Evolutionary conservation across 495 filamentous ascomycete species (phyloP).

Genomic region (Xylaria palmicola): DNA sequence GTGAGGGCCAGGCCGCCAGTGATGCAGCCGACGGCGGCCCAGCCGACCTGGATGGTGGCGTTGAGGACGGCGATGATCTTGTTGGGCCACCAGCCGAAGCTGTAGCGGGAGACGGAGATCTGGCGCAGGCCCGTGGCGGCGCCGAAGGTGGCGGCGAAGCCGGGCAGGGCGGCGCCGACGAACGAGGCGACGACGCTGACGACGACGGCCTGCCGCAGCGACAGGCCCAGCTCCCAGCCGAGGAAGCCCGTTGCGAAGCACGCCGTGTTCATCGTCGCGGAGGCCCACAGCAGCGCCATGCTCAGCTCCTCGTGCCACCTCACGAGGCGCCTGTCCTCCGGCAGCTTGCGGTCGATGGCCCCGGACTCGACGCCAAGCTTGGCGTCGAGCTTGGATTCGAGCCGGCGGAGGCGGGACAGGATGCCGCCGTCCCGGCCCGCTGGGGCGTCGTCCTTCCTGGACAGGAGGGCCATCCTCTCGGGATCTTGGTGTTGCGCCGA

Average conservation of each 20-base stretch:
- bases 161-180: constrained; percentile 48
- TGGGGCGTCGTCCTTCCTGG: not conserved
- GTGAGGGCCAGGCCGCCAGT: constrained; percentile 51
- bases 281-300: constrained; percentile 42
- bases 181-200: constrained; percentile 50
- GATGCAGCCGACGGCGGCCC: constrained; percentile 46
- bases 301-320: constrained; percentile 25
- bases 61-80: constrained; percentile 53
- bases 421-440: constrained; percentile 5
- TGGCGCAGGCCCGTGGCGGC: constrained; percentile 53
- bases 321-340: constrained; percentile 44
- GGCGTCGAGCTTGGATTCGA: constrained; percentile 49
- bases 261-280: constrained; percentile 54
- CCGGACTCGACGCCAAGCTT: constrained; percentile 56
- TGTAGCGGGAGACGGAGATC: constrained; percentile 54
- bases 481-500: not conserved
- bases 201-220: constrained; percentile 50
- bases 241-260: constrained; percentile 54
- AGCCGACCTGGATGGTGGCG: constrained; percentile 50
- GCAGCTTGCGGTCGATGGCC: constrained; percentile 50
- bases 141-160: constrained; percentile 52
- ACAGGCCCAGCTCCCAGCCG: constrained; percentile 49
- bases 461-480: not conserved
- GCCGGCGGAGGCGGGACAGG: constrained; percentile 39
- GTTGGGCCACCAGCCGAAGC: constrained; percentile 55